A percentile compares a stretch with the other conserved stretches of the same genome.
Evolutionary conservation across 345 rosid species (phyloP).

Genomic region (Hibiscus mutabilis): DNA sequence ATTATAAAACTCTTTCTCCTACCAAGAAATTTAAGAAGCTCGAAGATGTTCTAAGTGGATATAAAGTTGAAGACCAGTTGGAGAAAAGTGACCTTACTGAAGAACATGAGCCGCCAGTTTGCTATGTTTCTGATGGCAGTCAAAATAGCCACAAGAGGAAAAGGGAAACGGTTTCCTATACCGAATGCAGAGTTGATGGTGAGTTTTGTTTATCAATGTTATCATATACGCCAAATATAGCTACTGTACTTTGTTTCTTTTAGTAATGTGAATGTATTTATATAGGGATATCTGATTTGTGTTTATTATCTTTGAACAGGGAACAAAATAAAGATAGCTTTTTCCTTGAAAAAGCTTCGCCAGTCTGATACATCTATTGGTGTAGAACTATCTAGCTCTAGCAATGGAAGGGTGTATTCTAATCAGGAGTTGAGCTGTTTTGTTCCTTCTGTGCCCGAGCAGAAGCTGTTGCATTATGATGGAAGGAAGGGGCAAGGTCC

Average conservation of each 20-base stretch:
- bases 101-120: conserved; percentile 45
- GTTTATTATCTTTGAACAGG: conserved; percentile 25
- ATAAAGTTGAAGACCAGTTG: conserved; percentile 24
- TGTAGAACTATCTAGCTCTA: conserved; percentile 8
- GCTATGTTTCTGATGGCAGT: conserved; percentile 21
- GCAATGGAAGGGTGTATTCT: conserved; percentile 3
- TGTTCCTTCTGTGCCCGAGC: background rate
- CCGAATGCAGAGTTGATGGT: conserved; percentile 27
- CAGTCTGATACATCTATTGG: conserved; percentile 4
- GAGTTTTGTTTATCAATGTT: conserved; percentile 2
- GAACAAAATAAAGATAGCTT: conserved; percentile 38
- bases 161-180: conserved; percentile 8
- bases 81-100: conserved; percentile 53
- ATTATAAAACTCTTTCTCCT: conserved; percentile 13
- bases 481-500: too few relatives aligned
- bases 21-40: conserved; percentile 24
- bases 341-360: conserved; percentile 27
- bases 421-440: background rate
- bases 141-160: conserved; percentile 32
- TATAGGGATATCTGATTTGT: background rate
- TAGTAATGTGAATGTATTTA: background rate
- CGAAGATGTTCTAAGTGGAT: conserved; percentile 20
- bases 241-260: background rate
- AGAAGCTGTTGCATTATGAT: background rate
- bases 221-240: background rate